These are phyloP conservation scores for Chloranthus sessilifolius DNA, from an alignment of 164 flowering plant genomes.

Conservation along the genomic window DNA sequence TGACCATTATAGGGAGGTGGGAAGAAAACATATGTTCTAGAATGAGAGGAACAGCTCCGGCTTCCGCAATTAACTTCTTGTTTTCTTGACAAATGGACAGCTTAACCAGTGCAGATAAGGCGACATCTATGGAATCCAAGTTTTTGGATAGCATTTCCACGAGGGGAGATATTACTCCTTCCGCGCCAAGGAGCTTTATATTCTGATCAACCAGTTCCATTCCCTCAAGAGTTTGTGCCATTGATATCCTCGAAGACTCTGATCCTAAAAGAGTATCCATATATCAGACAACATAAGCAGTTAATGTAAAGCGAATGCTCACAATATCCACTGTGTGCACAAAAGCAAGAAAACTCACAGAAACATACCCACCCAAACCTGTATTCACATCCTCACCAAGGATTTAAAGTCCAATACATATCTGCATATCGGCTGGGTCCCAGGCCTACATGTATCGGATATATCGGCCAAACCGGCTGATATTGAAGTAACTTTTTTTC, in stretches of 20 bases:
- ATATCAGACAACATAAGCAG: constrained; percentile 5
- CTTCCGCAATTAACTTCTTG: constrained; percentile 41
- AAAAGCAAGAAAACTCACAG: too few relatives aligned
- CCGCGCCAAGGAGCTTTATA: constrained; percentile 49
- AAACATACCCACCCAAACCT: too few relatives aligned
- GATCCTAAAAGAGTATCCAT: constrained; percentile 36
- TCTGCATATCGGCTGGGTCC: too few relatives aligned
- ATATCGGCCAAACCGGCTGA: too few relatives aligned
- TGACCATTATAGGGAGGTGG: constrained; percentile 25
- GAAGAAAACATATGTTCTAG: constrained; percentile 35
- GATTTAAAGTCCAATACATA: too few relatives aligned
- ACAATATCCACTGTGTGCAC: too few relatives aligned
- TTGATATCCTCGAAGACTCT: constrained; percentile 35
- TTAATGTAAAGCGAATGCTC: too few relatives aligned
- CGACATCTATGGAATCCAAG: constrained; percentile 37
- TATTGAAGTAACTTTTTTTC: too few relatives aligned
- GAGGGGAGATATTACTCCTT: constrained; percentile 52
- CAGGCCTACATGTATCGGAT: too few relatives aligned
- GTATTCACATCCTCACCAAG: too few relatives aligned
- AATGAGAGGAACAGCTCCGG: constrained; percentile 51
- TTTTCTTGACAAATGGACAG: constrained; percentile 38
- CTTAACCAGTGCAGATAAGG: constrained; percentile 46
- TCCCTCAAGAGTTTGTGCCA: constrained; percentile 32
- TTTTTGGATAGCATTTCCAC: constrained; percentile 49
- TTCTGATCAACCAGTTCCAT: constrained; percentile 46